Evolutionary conservation across 805 yeast species (phyloP), one percentile per base, ranked within the genome.

Genomic region (Saturnispora serradocipensis): DNA sequence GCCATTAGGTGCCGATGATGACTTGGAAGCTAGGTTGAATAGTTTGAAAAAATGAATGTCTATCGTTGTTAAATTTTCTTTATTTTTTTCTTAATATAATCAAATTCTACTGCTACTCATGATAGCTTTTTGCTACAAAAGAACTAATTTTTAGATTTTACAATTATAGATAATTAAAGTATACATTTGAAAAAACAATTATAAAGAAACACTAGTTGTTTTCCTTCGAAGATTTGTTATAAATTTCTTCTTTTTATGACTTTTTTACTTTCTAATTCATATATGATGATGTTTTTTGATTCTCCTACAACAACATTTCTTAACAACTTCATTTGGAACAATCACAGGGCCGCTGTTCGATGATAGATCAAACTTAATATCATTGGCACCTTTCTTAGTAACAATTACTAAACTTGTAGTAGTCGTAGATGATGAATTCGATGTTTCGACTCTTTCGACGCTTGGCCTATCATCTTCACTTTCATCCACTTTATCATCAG

Each of bases 1-100:
- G 42, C 82, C 80, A 15, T 72, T 67, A 22, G 62, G 66, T 40
- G 85, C 76, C 34, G 95, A 86, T 61, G 95, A 86, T 64, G 96
- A 88, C 59, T 69, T 90, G 58, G 97, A 90, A 68, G 96, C 96
- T 2, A 75, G 98, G 52, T 69, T 90, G 48, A 84, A 89, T 61
- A 85, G 90, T 64, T 73, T 90, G 63, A 87, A 88, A 69, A 77
- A 87, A 65, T 61, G 52, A 50, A n/a, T 28, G 18, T 39, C 8
- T 18, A 18, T 18, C 20, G 22, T 18, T 10, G 10, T 15, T 24
- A 9, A 11, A n/a, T 20, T 27, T 47, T 22, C 16, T 16, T 34
- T 28, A 13, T 8, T 10, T 13, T 45, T 22, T 34, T 45, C 9
- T 45, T 20, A 16, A 22, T 13, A 15, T 5, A 34, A 8, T 28